Evolutionary conservation across 805 yeast genomes (phyloP).

Genomic region (Zygosaccharomyces pseudorouxii): DNA sequence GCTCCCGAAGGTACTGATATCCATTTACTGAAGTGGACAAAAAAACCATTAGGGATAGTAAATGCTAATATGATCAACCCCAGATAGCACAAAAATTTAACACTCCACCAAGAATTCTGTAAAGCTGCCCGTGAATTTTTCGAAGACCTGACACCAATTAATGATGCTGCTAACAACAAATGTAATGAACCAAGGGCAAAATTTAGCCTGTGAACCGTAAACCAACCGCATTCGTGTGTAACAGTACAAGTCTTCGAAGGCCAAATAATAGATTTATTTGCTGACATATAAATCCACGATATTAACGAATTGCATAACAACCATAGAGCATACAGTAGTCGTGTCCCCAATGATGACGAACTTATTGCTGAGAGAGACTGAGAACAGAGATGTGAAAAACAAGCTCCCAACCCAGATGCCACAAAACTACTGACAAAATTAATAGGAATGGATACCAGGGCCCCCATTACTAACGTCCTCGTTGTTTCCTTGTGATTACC

Average conservation of each 20-base stretch:
- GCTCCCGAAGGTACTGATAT: constrained; percentile 81
- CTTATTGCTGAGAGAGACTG: constrained; percentile 48
- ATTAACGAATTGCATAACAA: constrained; percentile 72
- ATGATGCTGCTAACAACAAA: constrained; percentile 57
- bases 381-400: constrained; percentile 64
- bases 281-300: constrained; percentile 83
- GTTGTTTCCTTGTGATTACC: background rate
- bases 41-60: constrained; percentile 81
- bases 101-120: constrained; percentile 91
- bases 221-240: constrained; percentile 82
- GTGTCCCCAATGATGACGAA: constrained; percentile 73
- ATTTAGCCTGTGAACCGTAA: constrained; percentile 88
- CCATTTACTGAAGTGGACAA: constrained; percentile 86
- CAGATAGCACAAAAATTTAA: constrained; percentile 61
- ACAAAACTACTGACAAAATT: constrained; percentile 54
- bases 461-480: constrained; percentile 47
- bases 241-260: constrained; percentile 80
- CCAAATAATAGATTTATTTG: constrained; percentile 70
- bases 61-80: constrained; percentile 58
- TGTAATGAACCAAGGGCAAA: constrained; percentile 83
- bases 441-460: constrained; percentile 66
- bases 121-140: constrained; percentile 71
- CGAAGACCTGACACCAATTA: constrained; percentile 74
- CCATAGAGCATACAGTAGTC: constrained; percentile 78
- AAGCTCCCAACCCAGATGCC: constrained; percentile 78